Base-by-base conservation (phyloP, 2,329 filamentous ascomycete genomes). In the Penicillium italicum region DNA sequence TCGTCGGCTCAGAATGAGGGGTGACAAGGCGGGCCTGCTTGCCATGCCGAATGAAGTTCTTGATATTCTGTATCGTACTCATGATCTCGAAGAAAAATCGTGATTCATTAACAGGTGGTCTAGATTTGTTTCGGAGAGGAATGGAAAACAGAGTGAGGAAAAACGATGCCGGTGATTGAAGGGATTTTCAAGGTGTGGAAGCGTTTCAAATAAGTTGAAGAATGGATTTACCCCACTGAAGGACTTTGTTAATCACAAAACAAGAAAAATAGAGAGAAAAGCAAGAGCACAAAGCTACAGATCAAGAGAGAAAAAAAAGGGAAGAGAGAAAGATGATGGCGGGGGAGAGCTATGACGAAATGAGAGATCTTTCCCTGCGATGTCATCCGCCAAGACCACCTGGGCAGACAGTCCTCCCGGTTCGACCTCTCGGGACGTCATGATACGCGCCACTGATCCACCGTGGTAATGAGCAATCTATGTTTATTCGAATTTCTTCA, bases 1-100 rank as follows among this genome's bases (percentile, higher is more conserved):
- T 85, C 63, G 81, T 87, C 64, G 82, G 80, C 71, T 85, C 83
- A 57, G 79, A 83, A 67, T 82, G 82, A 56, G 80, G 79, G 54
- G 85, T 81, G 63, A 83, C 82, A 62, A 80, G 81, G 64, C 91
- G 89, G 66, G 91, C 93, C 81, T 96, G 91, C 80, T 97, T 97
- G 77, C 93, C 93, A 81, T 97, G 93, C 64, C 93, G 90, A 77
- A 97, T 94, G 77, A 97, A 95, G 77, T 97, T 97, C 79, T 97
- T 97, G 68, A 97, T 85, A 73, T 94, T 94, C 79, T 97, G 93
- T 79, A 97, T 96, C 44, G 84, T 84, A 67, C 82, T 85, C 84
- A 86, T 86, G 69, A 42, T 69, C 28, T 18, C 28, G 20, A 30
- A 45, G 12, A 51, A 20, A 5, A 63, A 58, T 54, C 48, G 44